A percentile compares a stretch with the other conserved stretches of the same genome.
phyloP scores from a whole-genome alignment of 495 filamentous ascomycete species.

The Melanomma pulvis-pyrius region DNA sequence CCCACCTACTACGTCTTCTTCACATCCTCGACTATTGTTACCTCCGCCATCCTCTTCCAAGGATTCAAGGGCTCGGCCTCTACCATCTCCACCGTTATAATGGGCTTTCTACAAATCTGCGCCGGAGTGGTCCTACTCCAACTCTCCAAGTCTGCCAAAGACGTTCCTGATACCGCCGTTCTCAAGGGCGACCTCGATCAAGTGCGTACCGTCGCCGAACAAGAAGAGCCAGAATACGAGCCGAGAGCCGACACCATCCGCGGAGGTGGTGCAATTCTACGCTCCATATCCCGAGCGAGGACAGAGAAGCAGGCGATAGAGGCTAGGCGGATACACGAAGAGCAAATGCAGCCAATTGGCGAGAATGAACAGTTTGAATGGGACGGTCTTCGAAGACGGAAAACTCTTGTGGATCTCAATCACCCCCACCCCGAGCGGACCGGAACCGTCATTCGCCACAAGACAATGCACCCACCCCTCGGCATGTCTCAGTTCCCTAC shows the following conservation, averaged over 20 bases:
- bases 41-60: constrained; percentile 87
- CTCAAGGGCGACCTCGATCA: constrained; percentile 94
- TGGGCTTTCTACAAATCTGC: constrained; percentile 95
- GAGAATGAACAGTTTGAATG: constrained; percentile 84
- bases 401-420: constrained; percentile 59
- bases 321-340: constrained; percentile 74
- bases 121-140: constrained; percentile 94
- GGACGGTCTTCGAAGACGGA: constrained; percentile 87
- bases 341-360: constrained; percentile 73
- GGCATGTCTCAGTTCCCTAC: constrained; percentile 86
- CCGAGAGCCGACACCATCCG: constrained; percentile 96
- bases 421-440: constrained; percentile 44
- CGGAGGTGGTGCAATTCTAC: constrained; percentile 85
- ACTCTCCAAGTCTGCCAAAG: constrained; percentile 96
- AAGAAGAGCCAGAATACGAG: constrained; percentile 91
- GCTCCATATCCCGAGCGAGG: constrained; percentile 75
- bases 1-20: constrained; percentile 99
- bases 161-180: constrained; percentile 90
- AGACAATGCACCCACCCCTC: constrained; percentile 74
- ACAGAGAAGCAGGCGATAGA: constrained; percentile 82
- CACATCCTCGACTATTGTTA: constrained; percentile 91
- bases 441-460: constrained; percentile 48
- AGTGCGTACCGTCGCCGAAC: constrained; percentile 89
- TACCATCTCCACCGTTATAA: constrained; percentile 83
- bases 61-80: constrained; percentile 87